A percentile compares a stretch with the other conserved stretches of the same genome.
phyloP scores from a whole-genome alignment of 495 filamentous ascomycete genomes.

The Hypomontagnella submonticulosa region DNA sequence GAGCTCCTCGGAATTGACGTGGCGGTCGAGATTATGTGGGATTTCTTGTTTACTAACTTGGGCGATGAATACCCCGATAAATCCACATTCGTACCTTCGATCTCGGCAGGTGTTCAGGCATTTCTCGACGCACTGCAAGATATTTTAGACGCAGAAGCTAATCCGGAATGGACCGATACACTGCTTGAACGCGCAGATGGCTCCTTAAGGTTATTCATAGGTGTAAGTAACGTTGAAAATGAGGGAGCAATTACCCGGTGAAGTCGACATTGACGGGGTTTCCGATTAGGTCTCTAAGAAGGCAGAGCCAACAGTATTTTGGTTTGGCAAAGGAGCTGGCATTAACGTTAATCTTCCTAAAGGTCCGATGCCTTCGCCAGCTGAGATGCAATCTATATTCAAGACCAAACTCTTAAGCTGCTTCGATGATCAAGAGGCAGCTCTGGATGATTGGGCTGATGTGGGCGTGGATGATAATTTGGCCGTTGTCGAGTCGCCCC shows the following conservation, averaged over 20 bases:
- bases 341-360: slow-evolving; percentile 51
- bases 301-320: slow-evolving; percentile 29
- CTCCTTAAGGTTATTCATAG: slow-evolving; percentile 47
- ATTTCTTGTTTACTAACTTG: slow-evolving; percentile 44
- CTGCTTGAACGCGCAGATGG: slow-evolving; percentile 41
- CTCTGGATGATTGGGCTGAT: slow-evolving; percentile 50
- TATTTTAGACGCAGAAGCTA: slow-evolving; percentile 48
- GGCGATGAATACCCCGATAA: slow-evolving; percentile 49
- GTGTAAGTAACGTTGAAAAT: slow-evolving; percentile 32
- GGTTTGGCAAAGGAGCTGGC: slow-evolving; percentile 37
- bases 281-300: slow-evolving; percentile 11
- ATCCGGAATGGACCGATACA: slow-evolving; percentile 48
- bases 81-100: slow-evolving; percentile 39
- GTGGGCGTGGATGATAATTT: slow-evolving; percentile 44
- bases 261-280: not conserved
- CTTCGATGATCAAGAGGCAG: slow-evolving; percentile 39
- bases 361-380: slow-evolving; percentile 32
- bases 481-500: slow-evolving; percentile 22
- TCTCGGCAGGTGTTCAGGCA: slow-evolving; percentile 42
- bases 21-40: slow-evolving; percentile 50
- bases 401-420: slow-evolving; percentile 40
- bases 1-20: slow-evolving; percentile 48
- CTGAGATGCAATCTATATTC: slow-evolving; percentile 47
- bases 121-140: slow-evolving; percentile 45
- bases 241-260: not conserved